A percentile compares a stretch with the other conserved stretches of the same genome.
Conservation (phyloP, 176 grass and related monocot species). For the Avena sativa region DNA sequence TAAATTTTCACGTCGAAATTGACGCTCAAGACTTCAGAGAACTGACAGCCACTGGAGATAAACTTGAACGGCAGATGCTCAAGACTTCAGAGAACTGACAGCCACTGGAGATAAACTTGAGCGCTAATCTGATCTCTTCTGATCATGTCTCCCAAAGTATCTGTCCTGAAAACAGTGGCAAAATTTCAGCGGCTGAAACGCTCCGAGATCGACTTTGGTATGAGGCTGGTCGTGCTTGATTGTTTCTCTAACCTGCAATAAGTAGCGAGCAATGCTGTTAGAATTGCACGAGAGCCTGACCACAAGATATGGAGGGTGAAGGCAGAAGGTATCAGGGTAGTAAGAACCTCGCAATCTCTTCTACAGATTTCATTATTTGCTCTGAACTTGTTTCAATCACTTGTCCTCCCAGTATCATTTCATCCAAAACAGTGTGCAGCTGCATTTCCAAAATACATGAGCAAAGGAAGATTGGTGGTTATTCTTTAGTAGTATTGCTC, state of each 20-base stretch:
- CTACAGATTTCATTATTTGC: constrained; percentile 71
- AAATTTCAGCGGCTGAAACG: constrained; percentile 69
- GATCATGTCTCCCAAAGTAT: not conserved
- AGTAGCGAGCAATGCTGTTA: constrained; percentile 6
- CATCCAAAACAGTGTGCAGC: constrained; percentile 91
- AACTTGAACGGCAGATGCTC: constrained; percentile 5
- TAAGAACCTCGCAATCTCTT: constrained; percentile 72
- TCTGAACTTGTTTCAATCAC: constrained; percentile 91
- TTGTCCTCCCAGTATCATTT: constrained; percentile 92
- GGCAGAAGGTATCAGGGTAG: constrained; percentile 17
- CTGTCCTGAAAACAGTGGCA: not conserved
- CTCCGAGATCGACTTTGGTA: constrained; percentile 77
- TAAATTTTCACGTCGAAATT: constrained; percentile 12
- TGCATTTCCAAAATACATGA: constrained; percentile 52
- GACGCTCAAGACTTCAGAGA: constrained; percentile 18
- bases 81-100: constrained; percentile 28
- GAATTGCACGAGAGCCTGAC: not conserved
- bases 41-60: not conserved
- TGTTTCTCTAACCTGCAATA: constrained; percentile 80
- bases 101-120: not conserved
- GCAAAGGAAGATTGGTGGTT: constrained; percentile 10
- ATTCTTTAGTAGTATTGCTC: not conserved
- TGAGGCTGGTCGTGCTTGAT: constrained; percentile 71
- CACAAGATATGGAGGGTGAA: not conserved
- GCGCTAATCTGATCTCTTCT: not conserved